Conservation (phyloP, 257 asterid species). For the Nicotiana attenuata region DNA sequence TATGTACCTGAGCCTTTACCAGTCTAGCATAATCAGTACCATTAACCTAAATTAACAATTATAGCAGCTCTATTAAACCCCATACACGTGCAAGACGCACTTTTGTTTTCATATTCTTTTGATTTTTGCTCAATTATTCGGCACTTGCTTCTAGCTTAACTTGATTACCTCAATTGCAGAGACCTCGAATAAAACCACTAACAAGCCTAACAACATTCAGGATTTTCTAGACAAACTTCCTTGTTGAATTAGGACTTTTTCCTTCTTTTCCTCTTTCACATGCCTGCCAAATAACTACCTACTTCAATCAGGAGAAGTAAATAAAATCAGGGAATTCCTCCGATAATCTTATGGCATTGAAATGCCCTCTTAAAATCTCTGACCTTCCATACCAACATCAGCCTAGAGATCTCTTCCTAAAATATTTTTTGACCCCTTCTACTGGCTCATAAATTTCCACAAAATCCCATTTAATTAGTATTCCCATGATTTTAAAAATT, state of each 20-base stretch:
- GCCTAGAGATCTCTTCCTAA: background rate
- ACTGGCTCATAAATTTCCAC: background rate
- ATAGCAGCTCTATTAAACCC: background rate
- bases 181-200: background rate
- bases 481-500: background rate
- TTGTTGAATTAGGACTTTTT: background rate
- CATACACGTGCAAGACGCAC: background rate
- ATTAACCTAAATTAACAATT: background rate
- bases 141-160: background rate
- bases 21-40: background rate
- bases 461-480: background rate
- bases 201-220: background rate
- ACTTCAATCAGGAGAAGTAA: background rate
- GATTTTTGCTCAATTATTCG: background rate
- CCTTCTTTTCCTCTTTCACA: background rate
- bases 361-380: background rate
- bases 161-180: background rate
- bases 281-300: background rate
- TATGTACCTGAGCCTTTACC: background rate
- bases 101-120: background rate
- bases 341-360: background rate
- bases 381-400: background rate
- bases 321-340: background rate
- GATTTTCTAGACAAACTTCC: background rate
- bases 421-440: background rate